Percentiles rank a stretch among this genome's conserved stretches.
Conservation (phyloP, 331 rosid genomes). For the Rhamnella rubrinervis region DNA sequence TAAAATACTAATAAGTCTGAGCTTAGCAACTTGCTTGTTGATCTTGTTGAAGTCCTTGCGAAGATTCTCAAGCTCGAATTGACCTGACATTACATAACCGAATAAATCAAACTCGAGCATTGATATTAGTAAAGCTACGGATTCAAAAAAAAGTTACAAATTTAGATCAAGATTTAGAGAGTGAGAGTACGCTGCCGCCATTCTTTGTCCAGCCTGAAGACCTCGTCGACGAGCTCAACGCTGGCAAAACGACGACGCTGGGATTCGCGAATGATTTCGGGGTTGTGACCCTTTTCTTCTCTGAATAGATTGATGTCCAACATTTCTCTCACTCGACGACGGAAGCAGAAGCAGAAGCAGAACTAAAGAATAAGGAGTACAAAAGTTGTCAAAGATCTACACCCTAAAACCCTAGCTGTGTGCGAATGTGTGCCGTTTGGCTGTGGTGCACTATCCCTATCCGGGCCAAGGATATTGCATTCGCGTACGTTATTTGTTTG, state of each 20-base stretch:
- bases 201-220: constrained; percentile 80
- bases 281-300: constrained; percentile 83
- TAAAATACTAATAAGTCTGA: constrained; percentile 47
- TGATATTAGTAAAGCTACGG: background rate
- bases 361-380: background rate
- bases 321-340: constrained; percentile 35
- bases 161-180: background rate
- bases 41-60: constrained; percentile 76
- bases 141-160: background rate
- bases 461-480: no score
- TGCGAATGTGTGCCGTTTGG: background rate
- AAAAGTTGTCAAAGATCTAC: background rate
- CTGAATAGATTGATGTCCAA: constrained; percentile 83
- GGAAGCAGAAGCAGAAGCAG: background rate
- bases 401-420: background rate
- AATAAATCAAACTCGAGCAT: background rate
- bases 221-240: constrained; percentile 75
- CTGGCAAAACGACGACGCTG: constrained; percentile 83
- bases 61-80: constrained; percentile 68
- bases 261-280: constrained; percentile 86
- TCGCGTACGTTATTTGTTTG: no score
- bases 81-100: constrained; percentile 37
- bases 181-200: constrained; percentile 74
- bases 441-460: no score
- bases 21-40: constrained; percentile 68